Evolutionary conservation across 176 grass and related monocot genomes (phyloP).

Genomic region (Paspalum notatum): DNA sequence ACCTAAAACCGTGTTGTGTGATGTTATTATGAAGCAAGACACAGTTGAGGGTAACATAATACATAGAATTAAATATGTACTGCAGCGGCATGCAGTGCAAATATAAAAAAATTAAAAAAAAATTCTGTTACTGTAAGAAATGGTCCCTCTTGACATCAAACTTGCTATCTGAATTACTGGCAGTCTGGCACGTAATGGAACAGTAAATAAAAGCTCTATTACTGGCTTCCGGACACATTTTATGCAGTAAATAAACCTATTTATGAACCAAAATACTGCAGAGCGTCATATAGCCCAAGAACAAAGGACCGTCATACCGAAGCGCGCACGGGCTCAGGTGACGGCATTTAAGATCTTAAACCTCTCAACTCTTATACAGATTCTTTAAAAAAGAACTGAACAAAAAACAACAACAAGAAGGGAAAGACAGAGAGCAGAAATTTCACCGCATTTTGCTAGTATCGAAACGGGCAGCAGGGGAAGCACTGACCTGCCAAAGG

Average conservation of each 20-base stretch:
- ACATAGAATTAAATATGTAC: not conserved
- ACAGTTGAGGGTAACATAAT: not conserved
- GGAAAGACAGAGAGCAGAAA: not conserved
- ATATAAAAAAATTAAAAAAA: not conserved
- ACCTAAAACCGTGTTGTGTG: not conserved
- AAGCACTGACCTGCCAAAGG: slow-evolving; percentile 33
- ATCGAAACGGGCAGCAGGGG: not conserved
- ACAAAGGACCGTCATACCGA: not conserved
- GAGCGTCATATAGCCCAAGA: not conserved
- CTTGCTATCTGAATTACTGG: not conserved
- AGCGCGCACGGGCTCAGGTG: not conserved
- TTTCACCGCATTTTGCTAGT: not conserved
- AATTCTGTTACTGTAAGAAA: not conserved
- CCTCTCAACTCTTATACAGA: not conserved
- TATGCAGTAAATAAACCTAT: no score
- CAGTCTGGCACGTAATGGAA: slow-evolving; percentile 16
- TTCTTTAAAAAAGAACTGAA: not conserved
- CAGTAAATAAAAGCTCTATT: not conserved
- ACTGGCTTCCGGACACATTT: no score
- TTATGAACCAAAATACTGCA: not conserved
- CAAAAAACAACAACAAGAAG: not conserved
- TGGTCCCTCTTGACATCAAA: not conserved
- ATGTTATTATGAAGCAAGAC: not conserved
- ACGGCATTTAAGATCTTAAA: not conserved
- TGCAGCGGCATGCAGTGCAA: not conserved